These are phyloP conservation scores for Thecaphora thlaspeos DNA, from an alignment of 1,284 basidiomycete species.

Conservation along the genomic window DNA sequence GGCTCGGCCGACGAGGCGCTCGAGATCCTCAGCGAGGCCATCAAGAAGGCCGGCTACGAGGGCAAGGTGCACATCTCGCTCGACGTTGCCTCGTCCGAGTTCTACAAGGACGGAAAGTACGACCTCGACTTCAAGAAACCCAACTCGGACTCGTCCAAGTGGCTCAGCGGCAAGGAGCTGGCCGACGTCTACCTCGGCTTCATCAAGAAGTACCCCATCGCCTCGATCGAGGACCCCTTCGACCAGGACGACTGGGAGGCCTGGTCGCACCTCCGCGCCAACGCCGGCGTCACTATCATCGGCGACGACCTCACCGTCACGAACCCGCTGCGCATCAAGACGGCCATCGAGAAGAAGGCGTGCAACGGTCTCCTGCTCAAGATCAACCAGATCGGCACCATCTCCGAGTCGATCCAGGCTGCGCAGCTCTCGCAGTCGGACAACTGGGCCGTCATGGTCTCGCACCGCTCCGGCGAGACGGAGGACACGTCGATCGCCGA, in stretches of 20 bases:
- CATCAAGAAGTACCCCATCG: slow-evolving; percentile 60
- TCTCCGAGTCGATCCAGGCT: slow-evolving; percentile 96
- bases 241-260: slow-evolving; percentile 99
- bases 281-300: slow-evolving; percentile 70
- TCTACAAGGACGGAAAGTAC: slow-evolving; percentile 99
- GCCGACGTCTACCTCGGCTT: slow-evolving; percentile 81
- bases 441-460: slow-evolving; percentile 99
- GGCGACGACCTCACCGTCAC: slow-evolving; percentile 98
- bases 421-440: slow-evolving; percentile 94
- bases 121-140: slow-evolving; percentile 99
- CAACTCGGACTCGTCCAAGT: slow-evolving; percentile 92
- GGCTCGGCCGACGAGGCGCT: slow-evolving; percentile 95
- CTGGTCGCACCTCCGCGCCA: slow-evolving; percentile 80
- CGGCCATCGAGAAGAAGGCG: slow-evolving; percentile 98
- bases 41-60: slow-evolving; percentile 95
- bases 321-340: slow-evolving; percentile 97
- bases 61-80: slow-evolving; percentile 99
- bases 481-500: slow-evolving; percentile 79
- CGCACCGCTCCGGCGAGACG: slow-evolving; percentile 90
- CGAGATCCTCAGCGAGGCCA: slow-evolving; percentile 91
- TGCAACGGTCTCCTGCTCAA: slow-evolving; percentile 99
- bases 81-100: slow-evolving; percentile 98
- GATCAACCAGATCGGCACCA: slow-evolving; percentile 92
- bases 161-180: slow-evolving; percentile 89
- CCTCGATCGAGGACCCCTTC: slow-evolving; percentile 97